Evolutionary conservation across 495 filamentous ascomycete species (phyloP), one percentile per base, ranked within the genome.

Genomic region (Astrothelium subdiscretum): DNA sequence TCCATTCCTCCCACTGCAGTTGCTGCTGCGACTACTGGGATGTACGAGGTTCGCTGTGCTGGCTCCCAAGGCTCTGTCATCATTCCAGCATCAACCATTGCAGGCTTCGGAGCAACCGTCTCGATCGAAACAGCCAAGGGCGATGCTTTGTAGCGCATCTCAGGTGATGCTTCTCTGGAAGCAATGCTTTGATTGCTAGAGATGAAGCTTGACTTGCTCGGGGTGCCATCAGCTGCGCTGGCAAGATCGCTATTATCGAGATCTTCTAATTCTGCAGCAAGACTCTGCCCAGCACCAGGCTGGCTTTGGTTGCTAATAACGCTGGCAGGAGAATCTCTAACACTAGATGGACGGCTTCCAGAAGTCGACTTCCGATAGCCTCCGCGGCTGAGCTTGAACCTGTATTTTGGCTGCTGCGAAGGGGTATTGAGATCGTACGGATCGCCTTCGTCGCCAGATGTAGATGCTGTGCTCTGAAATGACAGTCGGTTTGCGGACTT

Each of bases 191-290:
- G 38, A 20, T 15, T 15, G 5, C 12, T n/a, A 10, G 43, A 48
- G n/a, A 48, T 15, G n/a, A 48, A 15, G n/a, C 43, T 48, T 48
- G 43, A 48, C 52, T 67, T 69, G 60, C 76, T 79, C 26, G 78
- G 78, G 18, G 78, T 80, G 11, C 72, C 74, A 54, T 75, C 80
- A 60, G 70, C 76, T 48, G 75, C 74, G 51, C 66, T 70, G 11
- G 62, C 65, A 43, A 76, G 74, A 60, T 88, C 88, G 58, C 86
- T 85, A 60, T 86, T 85, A 44, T 77, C 85, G 12, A 95, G 75
- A 61, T 91, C 86, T 22, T 85, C 90, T 51, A 98, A 81, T 69
- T 98, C 94, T 24, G 91, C 90, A 71, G 91, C 95, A 62, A 98
- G 75, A 69, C 87, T 97, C 75, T 96, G 89, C 2, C 83, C 83